Conservation (phyloP, 208 protist species). For the Phytomonas serpens region DNA sequence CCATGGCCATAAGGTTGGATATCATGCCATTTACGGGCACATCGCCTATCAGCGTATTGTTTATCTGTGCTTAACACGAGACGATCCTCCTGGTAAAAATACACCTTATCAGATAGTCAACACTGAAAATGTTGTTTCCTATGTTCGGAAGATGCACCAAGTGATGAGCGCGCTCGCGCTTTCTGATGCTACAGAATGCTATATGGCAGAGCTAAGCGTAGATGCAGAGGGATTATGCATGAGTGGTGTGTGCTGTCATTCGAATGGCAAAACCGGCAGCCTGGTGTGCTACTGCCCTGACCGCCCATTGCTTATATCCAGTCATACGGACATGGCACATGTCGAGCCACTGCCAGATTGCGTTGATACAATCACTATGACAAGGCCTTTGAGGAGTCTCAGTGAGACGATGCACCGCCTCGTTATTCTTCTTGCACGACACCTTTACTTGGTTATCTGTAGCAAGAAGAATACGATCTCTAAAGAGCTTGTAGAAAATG, state of each 20-base stretch:
- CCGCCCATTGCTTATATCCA: slow-evolving; percentile 28
- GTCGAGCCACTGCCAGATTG: slow-evolving; percentile 77
- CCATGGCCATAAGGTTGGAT: not conserved
- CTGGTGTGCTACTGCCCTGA: slow-evolving; percentile 49
- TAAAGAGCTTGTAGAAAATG: slow-evolving; percentile 44
- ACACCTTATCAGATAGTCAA: not conserved
- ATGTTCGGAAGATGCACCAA: not conserved
- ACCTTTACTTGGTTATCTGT: slow-evolving; percentile 78
- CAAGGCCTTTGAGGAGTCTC: slow-evolving; percentile 37
- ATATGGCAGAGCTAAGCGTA: slow-evolving; percentile 3
- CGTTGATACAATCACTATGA: slow-evolving; percentile 42
- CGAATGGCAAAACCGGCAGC: slow-evolving; percentile 37
- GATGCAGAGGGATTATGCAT: slow-evolving; percentile 74
- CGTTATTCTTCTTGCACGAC: slow-evolving; percentile 72
- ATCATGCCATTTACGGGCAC: slow-evolving; percentile 49
- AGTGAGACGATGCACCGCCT: slow-evolving; percentile 66
- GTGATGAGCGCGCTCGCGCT: not conserved
- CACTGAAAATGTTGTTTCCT: not conserved
- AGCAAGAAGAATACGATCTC: slow-evolving; percentile 29
- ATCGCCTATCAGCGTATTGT: slow-evolving; percentile 46
- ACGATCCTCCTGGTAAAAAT: not conserved
- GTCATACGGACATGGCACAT: slow-evolving; percentile 40
- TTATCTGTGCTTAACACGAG: slow-evolving; percentile 27
- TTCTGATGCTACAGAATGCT: slow-evolving; percentile 3
- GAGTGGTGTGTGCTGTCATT: slow-evolving; percentile 46